These are phyloP conservation scores for Arctium lappa DNA, from an alignment of 129 eudicot species.

Conservation along the genomic window DNA sequence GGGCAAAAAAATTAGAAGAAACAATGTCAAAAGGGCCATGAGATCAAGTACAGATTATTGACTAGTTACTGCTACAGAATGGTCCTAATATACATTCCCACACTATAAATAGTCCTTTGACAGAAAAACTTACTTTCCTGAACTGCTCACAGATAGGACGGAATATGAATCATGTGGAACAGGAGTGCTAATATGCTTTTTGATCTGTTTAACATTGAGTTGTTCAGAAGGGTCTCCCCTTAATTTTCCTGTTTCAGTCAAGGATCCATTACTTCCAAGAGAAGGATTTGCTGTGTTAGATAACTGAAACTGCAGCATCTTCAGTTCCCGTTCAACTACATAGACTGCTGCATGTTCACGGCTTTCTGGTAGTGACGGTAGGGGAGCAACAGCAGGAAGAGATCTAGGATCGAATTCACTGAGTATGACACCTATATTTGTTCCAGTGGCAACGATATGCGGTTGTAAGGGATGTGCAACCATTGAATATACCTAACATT, in stretches of 20 bases:
- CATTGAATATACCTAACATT: conserved; percentile 89
- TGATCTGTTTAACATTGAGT: conserved; percentile 80
- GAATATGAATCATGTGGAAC: conserved; percentile 98
- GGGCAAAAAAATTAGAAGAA: background rate
- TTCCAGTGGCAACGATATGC: conserved; percentile 96
- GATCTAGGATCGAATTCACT: conserved; percentile 92
- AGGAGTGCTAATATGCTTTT: conserved; percentile 89
- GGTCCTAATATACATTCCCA: background rate
- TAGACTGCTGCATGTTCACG: conserved; percentile 93
- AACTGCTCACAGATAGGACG: conserved; percentile 87
- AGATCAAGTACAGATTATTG: conserved; percentile 9
- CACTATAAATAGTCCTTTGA: background rate
- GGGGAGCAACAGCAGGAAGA: conserved; percentile 88
- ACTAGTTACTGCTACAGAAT: background rate
- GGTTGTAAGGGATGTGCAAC: conserved; percentile 98
- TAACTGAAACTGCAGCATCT: conserved; percentile 77
- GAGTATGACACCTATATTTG: conserved; percentile 83
- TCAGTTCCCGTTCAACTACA: conserved; percentile 85
- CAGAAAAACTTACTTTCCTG: conserved; percentile 75
- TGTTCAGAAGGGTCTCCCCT: conserved; percentile 82
- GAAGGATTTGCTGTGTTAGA: conserved; percentile 77
- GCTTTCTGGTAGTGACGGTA: conserved; percentile 81
- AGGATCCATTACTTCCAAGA: conserved; percentile 79
- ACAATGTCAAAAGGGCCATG: background rate
- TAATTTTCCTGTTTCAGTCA: conserved; percentile 67